Percentiles rank a stretch among this genome's conserved stretches.
phyloP scores from a whole-genome alignment of 2,329 filamentous ascomycete species.

The Juglanconis oblonga region DNA sequence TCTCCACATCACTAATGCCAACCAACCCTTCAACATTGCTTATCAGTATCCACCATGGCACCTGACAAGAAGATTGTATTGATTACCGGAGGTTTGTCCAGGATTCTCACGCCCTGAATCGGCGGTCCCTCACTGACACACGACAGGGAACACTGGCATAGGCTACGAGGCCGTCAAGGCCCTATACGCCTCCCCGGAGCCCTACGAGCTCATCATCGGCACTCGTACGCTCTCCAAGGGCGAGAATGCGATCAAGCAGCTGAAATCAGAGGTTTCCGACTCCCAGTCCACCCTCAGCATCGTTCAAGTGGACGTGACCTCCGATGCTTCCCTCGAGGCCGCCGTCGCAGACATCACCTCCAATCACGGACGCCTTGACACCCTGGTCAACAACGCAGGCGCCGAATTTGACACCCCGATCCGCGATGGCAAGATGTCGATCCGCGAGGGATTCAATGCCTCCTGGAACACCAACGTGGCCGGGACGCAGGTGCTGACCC shows the following conservation, averaged over 20 bases:
- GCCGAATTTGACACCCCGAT: constrained; percentile 40
- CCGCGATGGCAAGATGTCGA: constrained; percentile 22
- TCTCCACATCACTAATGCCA: neutral
- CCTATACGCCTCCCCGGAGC: constrained; percentile 41
- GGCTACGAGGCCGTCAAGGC: constrained; percentile 57
- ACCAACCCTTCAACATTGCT: neutral
- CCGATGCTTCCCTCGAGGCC: constrained; percentile 48
- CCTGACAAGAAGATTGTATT: constrained; percentile 13
- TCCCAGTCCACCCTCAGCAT: constrained; percentile 40
- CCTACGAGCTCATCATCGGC: constrained; percentile 56
- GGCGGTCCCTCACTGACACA: constrained; percentile 31
- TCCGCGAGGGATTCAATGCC: constrained; percentile 43
- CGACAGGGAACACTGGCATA: constrained; percentile 59
- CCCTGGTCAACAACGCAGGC: constrained; percentile 55
- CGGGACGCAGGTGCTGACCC: constrained; percentile 41
- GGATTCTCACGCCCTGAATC: neutral
- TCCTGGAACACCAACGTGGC: constrained; percentile 49
- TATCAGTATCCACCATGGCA: neutral
- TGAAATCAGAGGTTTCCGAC: constrained; percentile 38
- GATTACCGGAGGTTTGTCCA: constrained; percentile 11
- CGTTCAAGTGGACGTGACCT: constrained; percentile 51
- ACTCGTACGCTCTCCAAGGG: constrained; percentile 50
- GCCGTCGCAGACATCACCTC: constrained; percentile 41
- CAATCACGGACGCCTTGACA: constrained; percentile 44
- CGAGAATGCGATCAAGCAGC: constrained; percentile 39